Percentiles rank a stretch among this genome's conserved stretches.
These are phyloP conservation scores for Fremontodendron californicum DNA, from an alignment of 345 rosid genomes.

Conservation along the genomic window DNA sequence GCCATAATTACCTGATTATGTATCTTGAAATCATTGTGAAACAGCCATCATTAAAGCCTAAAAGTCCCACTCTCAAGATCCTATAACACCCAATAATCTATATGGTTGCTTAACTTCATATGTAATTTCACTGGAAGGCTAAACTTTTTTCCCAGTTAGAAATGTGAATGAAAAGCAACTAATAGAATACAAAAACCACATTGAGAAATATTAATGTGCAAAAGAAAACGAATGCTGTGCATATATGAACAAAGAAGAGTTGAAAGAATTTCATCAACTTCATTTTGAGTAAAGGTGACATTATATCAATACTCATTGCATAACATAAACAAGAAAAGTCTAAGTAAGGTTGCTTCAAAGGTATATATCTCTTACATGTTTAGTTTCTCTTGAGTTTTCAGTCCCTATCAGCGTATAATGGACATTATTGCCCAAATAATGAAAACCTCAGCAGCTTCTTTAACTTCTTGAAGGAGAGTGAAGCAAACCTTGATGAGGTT, in stretches of 20 bases:
- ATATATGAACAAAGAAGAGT: background rate
- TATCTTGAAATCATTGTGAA: background rate
- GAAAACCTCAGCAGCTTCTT: conserved; percentile 30
- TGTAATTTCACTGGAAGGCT: background rate
- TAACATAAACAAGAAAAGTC: background rate
- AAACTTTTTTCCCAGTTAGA: background rate
- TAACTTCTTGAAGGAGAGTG: conserved; percentile 31
- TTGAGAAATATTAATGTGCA: background rate
- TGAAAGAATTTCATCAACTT: background rate
- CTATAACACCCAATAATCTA: background rate
- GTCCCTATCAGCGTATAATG: conserved; percentile 36
- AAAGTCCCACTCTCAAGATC: background rate
- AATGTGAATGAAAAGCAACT: background rate
- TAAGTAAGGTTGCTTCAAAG: background rate
- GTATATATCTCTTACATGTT: conserved; percentile 10
- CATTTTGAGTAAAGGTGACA: background rate
- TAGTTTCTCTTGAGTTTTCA: conserved; percentile 14
- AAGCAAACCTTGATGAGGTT: conserved; percentile 28
- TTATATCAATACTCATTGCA: background rate
- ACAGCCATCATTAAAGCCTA: background rate
- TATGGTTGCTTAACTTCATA: background rate
- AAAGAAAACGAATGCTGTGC: background rate
- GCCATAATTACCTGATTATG: background rate
- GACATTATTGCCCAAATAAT: conserved; percentile 36
- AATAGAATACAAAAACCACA: background rate